Percentiles rank a stretch among this genome's conserved stretches.
Conservation (phyloP, 1,284 basidiomycete species). For the Leccinum griseonigrum region DNA sequence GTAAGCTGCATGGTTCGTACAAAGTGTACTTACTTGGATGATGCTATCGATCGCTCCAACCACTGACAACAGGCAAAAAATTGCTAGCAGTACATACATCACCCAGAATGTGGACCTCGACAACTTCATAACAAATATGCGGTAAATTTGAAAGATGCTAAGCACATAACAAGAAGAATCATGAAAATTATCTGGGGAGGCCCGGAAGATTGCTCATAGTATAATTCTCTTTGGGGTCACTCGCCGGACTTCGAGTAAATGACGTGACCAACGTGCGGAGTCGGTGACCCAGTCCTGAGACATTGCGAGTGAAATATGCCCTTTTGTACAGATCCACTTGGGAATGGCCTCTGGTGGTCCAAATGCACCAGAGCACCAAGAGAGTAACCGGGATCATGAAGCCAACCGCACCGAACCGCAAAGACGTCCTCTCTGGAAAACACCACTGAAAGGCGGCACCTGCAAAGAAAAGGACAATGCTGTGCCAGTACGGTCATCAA, state of each 20-base stretch:
- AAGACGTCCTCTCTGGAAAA: background rate
- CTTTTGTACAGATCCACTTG: background rate
- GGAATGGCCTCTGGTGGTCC: slow-evolving; percentile 16
- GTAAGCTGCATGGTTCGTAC: background rate
- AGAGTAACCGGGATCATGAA: slow-evolving; percentile 3
- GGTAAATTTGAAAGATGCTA: background rate
- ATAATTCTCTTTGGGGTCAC: background rate
- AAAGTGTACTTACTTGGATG: too few relatives aligned
- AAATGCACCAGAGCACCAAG: slow-evolving; percentile 26
- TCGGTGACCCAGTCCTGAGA: background rate
- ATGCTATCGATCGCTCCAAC: too few relatives aligned
- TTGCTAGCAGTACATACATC: background rate
- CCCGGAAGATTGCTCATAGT: background rate
- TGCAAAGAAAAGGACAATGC: slow-evolving; percentile 29
- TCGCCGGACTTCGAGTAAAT: background rate
- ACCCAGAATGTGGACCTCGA: background rate
- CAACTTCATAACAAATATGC: background rate
- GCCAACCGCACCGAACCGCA: slow-evolving; percentile 2
- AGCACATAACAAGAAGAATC: background rate
- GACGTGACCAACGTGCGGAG: background rate
- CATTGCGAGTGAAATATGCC: background rate
- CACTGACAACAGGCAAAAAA: background rate
- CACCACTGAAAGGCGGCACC: slow-evolving; percentile 31
- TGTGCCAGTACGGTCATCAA: slow-evolving; percentile 9
- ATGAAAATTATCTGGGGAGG: background rate